A percentile compares a stretch with the other conserved stretches of the same genome.
These are phyloP conservation scores for Talaromyces pinophilus DNA, from an alignment of 2,329 filamentous ascomycete genomes.

Conservation along the genomic window DNA sequence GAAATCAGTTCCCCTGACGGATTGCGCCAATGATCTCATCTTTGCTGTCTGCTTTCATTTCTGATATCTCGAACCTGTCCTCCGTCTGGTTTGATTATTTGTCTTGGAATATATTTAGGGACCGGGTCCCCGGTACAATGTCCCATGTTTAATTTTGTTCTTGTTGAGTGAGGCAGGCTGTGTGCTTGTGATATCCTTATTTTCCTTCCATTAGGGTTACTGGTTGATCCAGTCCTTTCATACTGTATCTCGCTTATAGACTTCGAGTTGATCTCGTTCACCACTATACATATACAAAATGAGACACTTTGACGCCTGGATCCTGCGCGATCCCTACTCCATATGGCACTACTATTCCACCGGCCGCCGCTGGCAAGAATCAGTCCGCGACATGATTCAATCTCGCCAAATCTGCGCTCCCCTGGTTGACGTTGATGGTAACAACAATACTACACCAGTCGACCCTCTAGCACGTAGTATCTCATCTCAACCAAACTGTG, in stretches of 20 bases:
- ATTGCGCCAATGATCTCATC: slow-evolving; percentile 21
- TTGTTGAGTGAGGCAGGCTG: background rate
- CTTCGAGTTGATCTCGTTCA: background rate
- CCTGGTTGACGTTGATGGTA: background rate
- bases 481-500: slow-evolving; percentile 27
- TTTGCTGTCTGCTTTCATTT: slow-evolving; percentile 16
- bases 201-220: background rate
- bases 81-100: background rate
- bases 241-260: background rate
- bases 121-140: background rate
- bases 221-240: background rate
- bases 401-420: slow-evolving; percentile 40
- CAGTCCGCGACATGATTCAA: slow-evolving; percentile 39
- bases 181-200: slow-evolving; percentile 4
- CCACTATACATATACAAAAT: slow-evolving; percentile 20
- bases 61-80: background rate
- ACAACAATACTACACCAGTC: background rate
- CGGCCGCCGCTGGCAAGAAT: slow-evolving; percentile 39
- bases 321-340: slow-evolving; percentile 42
- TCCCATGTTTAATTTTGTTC: background rate
- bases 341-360: slow-evolving; percentile 44
- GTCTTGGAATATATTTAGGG: background rate
- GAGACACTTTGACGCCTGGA: slow-evolving; percentile 44
- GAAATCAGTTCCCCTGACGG: slow-evolving; percentile 1
- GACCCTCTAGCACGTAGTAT: slow-evolving; percentile 26